Evolutionary conservation across 2,329 filamentous ascomycete genomes (phyloP).

Genomic region (Magnaporthiopsis rhizophila): DNA sequence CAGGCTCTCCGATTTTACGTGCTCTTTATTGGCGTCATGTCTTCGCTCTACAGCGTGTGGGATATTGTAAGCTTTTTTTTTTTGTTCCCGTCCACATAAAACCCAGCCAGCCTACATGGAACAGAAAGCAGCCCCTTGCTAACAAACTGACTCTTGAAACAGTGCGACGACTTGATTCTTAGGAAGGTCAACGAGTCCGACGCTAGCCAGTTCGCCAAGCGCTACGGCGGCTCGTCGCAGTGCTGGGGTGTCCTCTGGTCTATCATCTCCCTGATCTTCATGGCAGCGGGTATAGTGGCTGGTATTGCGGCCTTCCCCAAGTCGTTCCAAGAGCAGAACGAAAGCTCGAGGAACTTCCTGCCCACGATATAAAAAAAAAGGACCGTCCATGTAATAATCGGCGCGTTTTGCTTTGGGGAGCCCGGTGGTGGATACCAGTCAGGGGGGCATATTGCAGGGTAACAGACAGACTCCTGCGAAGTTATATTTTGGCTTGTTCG

Average conservation of each 20-base stretch:
- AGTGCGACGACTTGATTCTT: conserved; percentile 72
- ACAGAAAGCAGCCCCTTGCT: not conserved
- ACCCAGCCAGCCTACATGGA: no score
- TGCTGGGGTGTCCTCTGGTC: conserved; percentile 79
- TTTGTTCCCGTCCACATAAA: not conserved
- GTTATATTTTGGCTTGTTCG: not conserved
- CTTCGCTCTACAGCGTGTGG: conserved; percentile 72
- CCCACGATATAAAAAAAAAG: conserved; percentile 28
- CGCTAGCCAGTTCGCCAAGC: conserved; percentile 68
- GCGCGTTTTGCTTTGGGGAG: not conserved
- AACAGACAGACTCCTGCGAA: not conserved
- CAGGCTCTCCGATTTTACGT: conserved; percentile 62
- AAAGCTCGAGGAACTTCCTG: conserved; percentile 61
- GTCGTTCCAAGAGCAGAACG: conserved; percentile 58
- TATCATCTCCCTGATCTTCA: conserved; percentile 61
- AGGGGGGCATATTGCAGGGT: no score
- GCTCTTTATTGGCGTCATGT: conserved; percentile 78
- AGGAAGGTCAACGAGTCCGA: conserved; percentile 75
- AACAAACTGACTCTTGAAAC: not conserved
- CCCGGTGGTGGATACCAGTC: not conserved
- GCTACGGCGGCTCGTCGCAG: conserved; percentile 70
- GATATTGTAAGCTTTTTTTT: conserved; percentile 51
- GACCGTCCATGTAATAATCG: no score
- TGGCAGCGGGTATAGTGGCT: conserved; percentile 66
- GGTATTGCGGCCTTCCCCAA: conserved; percentile 70